Evolutionary conservation across 2,329 filamentous ascomycete genomes (phyloP).

Genomic region (Colletotrichum sp.): DNA sequence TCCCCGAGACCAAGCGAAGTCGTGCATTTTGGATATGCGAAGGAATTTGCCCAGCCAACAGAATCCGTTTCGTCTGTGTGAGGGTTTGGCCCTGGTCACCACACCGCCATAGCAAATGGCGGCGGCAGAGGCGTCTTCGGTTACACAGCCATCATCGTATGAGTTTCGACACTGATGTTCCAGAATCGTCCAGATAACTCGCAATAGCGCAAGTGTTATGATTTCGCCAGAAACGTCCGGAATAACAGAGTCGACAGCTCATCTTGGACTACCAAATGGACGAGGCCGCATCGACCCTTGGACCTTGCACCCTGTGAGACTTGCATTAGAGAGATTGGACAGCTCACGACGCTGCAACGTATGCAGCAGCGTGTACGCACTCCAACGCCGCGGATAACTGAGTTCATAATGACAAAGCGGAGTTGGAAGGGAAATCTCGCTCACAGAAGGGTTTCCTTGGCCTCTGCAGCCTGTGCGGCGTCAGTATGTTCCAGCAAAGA

Average conservation of each 20-base stretch:
- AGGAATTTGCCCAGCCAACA: not conserved
- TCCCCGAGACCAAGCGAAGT: not conserved
- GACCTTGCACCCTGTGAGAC: conserved; percentile 21
- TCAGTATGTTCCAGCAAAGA: not conserved
- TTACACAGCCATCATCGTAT: not conserved
- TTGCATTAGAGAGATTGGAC: conserved; percentile 23
- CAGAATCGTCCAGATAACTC: not conserved
- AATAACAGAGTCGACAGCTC: conserved; percentile 11
- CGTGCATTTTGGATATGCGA: not conserved
- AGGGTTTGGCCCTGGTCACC: conserved; percentile 14
- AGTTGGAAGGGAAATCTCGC: conserved; percentile 11
- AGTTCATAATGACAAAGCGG: conserved; percentile 11
- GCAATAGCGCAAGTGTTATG: not conserved
- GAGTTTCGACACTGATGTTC: not conserved
- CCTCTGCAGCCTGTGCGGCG: not conserved
- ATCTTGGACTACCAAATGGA: conserved; percentile 14
- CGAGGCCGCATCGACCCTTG: conserved; percentile 14
- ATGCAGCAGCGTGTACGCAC: conserved; percentile 14
- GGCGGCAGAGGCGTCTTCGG: not conserved
- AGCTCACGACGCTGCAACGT: conserved; percentile 20
- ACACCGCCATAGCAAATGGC: not conserved
- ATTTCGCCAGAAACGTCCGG: not conserved
- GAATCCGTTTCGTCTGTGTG: not conserved
- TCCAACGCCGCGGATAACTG: conserved; percentile 1
- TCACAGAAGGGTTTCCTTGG: conserved; percentile 10